These are phyloP conservation scores for Fusarium poae DNA, from an alignment of 2,329 filamentous ascomycete genomes.

Conservation along the genomic window DNA sequence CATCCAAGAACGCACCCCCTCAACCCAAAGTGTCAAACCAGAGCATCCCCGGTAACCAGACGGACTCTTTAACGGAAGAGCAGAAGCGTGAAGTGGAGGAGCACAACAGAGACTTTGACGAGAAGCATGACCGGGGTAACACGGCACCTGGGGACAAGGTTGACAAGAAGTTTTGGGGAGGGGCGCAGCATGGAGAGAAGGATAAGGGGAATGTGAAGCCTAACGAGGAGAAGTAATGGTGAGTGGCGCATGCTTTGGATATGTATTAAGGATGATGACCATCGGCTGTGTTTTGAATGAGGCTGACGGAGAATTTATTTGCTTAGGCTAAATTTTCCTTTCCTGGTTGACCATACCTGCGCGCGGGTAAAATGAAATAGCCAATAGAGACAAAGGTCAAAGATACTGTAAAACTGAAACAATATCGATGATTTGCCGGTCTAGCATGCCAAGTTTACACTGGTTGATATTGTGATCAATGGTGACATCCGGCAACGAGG, in stretches of 20 bases:
- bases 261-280: background rate
- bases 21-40: constrained; percentile 67
- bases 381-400: no score
- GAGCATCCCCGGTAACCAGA: constrained; percentile 55
- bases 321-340: background rate
- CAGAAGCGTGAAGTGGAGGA: constrained; percentile 68
- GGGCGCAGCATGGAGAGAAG: constrained; percentile 17
- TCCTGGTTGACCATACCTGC: no score
- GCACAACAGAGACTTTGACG: constrained; percentile 70
- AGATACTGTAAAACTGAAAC: no score
- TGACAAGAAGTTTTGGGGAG: constrained; percentile 66
- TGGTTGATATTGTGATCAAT: no score
- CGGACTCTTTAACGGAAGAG: constrained; percentile 59
- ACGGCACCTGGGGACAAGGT: constrained; percentile 63
- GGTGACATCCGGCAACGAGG: no score
- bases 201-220: background rate
- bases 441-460: no score
- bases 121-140: constrained; percentile 63
- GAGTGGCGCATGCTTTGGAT: no score
- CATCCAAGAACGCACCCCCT: constrained; percentile 53
- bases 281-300: accelerated
- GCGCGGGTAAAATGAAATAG: no score
- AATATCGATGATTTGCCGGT: no score
- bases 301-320: background rate
- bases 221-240: constrained; percentile 4